These are phyloP conservation scores for Scheffersomyces illinoinensis DNA, from an alignment of 1,139 yeast species.

Conservation along the genomic window DNA sequence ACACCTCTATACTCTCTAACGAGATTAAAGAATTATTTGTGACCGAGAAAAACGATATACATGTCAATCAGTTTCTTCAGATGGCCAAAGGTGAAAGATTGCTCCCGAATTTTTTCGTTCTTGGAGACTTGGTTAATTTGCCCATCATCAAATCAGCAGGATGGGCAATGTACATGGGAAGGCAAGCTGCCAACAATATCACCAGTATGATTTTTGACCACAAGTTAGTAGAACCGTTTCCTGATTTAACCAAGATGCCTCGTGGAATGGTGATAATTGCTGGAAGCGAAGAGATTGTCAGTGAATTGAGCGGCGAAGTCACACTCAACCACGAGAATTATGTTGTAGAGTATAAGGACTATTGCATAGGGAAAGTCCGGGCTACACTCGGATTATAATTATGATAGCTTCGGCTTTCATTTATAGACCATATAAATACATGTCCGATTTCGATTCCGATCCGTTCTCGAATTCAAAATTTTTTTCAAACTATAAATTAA, in stretches of 20 bases:
- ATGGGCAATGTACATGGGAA: conserved; percentile 49
- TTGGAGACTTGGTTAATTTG: conserved; percentile 44
- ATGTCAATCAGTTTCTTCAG: conserved; percentile 41
- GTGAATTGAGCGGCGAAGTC: conserved; percentile 39
- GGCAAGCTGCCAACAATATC: conserved; percentile 43
- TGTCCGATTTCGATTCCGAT: background rate
- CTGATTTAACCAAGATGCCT: conserved; percentile 36
- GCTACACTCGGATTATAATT: conserved; percentile 17
- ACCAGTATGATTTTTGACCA: conserved; percentile 30
- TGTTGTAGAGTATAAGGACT: conserved; percentile 42
- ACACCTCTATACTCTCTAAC: conserved; percentile 27
- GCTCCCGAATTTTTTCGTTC: conserved; percentile 31
- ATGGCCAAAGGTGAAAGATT: conserved; percentile 16
- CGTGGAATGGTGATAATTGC: conserved; percentile 47
- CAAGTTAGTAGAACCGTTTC: conserved; percentile 35
- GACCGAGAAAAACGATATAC: conserved; percentile 26
- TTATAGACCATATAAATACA: background rate
- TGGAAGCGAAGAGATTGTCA: conserved; percentile 41
- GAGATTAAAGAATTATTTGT: conserved; percentile 21
- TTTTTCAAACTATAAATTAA: background rate
- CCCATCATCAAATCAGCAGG: conserved; percentile 49
- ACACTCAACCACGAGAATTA: conserved; percentile 37
- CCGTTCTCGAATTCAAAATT: background rate
- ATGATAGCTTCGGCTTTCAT: background rate
- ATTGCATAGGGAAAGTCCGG: conserved; percentile 28